Base-by-base conservation (phyloP, 2,329 filamentous ascomycete species). In the Colletotrichum horii region DNA sequence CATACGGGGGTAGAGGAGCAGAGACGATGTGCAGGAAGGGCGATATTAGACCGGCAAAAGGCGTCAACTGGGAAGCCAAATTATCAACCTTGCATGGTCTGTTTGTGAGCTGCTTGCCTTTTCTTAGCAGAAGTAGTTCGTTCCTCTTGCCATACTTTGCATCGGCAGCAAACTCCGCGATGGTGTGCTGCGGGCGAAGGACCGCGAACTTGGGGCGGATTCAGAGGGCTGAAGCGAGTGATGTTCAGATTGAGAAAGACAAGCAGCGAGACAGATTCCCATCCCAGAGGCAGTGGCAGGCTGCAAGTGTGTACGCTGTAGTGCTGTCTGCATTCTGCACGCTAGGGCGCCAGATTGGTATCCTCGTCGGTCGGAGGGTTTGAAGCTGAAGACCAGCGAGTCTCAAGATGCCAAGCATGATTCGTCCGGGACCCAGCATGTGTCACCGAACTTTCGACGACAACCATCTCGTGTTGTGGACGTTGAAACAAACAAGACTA, bases 361-460 rank as follows among this genome's bases (percentile, higher is more conserved):
- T 48, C 67, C 56, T 61, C 64, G 65, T 61, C 36, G 73, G 48
- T 58, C 64, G 34, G 73, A 69, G 70, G 70, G 70, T 75, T 75
- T 75, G 73, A 73, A 66, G 64, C 62, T 68, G 73, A 65, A 68
- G 58, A 73, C 26, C 38, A 58, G 64, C 48, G 73, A 75, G 73
- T 73, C 64, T 75, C 70, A 73, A 73, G 58, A 75, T 75, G 73
- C 70, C 73, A 73, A 75, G 73, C 70, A 73, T 73, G 43, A 69
- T 69, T 60, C 48, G 48, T 58, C 58, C 65, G 16, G 65, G 36
- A 30, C 58, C 74, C 43, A 65, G 70, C 70, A 67, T 60, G 69
- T 72, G 70, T 73, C 70, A 26, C 65, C 60, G 74, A 73, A 65
- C 65, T 58, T 74, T 73, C 58, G 48, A 68, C 62, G 58, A 72